These are phyloP conservation scores for Yamadazyma sp. DNA, from an alignment of 1,139 yeast genomes.

Conservation along the genomic window DNA sequence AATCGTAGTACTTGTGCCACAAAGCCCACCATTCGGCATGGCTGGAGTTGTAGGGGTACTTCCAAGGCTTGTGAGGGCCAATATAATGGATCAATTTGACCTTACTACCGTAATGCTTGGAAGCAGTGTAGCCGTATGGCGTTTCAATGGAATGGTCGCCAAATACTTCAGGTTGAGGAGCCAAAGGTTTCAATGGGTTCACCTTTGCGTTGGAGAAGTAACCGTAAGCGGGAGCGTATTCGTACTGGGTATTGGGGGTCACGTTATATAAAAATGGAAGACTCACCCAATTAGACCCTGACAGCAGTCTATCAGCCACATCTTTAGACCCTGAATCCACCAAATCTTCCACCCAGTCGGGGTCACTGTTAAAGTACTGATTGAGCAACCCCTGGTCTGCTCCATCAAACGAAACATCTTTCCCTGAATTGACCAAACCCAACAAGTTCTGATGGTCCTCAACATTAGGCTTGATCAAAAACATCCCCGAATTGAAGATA, in stretches of 20 bases:
- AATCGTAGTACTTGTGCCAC: slow-evolving; percentile 35
- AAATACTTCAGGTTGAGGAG: slow-evolving; percentile 5
- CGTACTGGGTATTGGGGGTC: slow-evolving; percentile 79
- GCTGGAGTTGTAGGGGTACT: slow-evolving; percentile 18
- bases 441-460: slow-evolving; percentile 46
- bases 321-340: slow-evolving; percentile 9
- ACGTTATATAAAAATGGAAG: slow-evolving; percentile 85
- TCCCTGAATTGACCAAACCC: slow-evolving; percentile 28
- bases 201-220: slow-evolving; percentile 43
- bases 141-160: slow-evolving; percentile 4
- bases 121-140: slow-evolving; percentile 27
- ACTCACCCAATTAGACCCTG: slow-evolving; percentile 54
- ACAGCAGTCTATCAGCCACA: slow-evolving; percentile 6
- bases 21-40: slow-evolving; percentile 47
- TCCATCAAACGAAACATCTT: slow-evolving; percentile 72
- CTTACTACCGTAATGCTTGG: slow-evolving; percentile 22
- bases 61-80: slow-evolving; percentile 86
- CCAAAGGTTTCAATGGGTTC: slow-evolving; percentile 6
- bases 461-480: slow-evolving; percentile 61
- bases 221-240: slow-evolving; percentile 76
- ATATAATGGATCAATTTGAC: slow-evolving; percentile 77
- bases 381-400: slow-evolving; percentile 94
- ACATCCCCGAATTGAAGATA: slow-evolving; percentile 86
- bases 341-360: slow-evolving; percentile 40
- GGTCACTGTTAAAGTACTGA: slow-evolving; percentile 62